Evolutionary conservation across 75 land plant species (phyloP).

Genomic region (Cupressus sempervirens): DNA sequence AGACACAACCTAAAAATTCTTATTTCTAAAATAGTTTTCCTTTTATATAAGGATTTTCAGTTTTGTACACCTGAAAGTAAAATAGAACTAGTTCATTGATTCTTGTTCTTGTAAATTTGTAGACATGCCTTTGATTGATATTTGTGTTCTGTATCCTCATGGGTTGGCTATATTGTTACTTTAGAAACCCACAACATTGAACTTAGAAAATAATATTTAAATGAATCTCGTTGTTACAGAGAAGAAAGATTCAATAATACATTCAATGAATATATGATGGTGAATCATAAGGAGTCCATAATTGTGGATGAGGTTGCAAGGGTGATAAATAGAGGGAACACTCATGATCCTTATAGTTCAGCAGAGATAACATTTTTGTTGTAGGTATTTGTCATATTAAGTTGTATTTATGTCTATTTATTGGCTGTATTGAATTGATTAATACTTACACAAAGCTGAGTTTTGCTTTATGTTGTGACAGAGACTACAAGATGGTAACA

Average conservation of each 20-base stretch:
- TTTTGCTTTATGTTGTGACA: conserved; percentile 21
- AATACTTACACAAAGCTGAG: neutral
- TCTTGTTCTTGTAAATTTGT: neutral
- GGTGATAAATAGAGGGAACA: conserved; percentile 55
- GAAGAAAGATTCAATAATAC: conserved; percentile 58
- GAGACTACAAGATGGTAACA: conserved; percentile 58
- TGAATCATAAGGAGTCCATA: conserved; percentile 63
- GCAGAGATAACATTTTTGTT: conserved; percentile 53
- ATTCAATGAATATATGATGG: conserved; percentile 71
- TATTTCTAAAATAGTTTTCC: neutral
- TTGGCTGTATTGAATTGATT: neutral
- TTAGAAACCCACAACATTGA: neutral
- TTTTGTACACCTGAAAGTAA: neutral
- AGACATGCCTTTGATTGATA: neutral
- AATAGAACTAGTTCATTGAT: neutral
- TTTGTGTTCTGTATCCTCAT: neutral
- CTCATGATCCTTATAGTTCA: conserved; percentile 41
- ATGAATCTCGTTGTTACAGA: conserved; percentile 3
- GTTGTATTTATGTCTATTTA: neutral
- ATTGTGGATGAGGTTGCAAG: conserved; percentile 47
- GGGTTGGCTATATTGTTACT: neutral
- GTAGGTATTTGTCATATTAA: conserved; percentile 40
- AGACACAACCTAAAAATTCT: neutral
- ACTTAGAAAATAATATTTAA: neutral
- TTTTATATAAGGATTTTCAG: neutral